Evolutionary conservation across 495 filamentous ascomycete genomes (phyloP), one percentile per base, ranked within the genome.

Genomic region (Oleoguttula mirabilis): DNA sequence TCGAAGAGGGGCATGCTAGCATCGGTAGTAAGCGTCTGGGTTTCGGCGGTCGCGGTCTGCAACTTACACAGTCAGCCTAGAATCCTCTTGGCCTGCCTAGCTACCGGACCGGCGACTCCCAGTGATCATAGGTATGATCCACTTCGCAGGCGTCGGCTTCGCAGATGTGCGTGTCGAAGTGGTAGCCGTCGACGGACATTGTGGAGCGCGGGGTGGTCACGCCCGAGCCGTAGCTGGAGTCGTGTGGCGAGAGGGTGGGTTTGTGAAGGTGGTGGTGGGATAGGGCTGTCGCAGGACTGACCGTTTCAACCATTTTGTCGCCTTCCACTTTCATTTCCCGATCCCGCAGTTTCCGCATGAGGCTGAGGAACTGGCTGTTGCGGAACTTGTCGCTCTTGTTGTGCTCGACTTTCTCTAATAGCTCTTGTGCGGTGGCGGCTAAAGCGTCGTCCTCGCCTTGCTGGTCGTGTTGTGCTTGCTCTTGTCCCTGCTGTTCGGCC

Each of bases 351-450:
- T 51, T 56, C 31, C 81, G 74, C 84, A 90, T 88, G 50, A 90
- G 59, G 7, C 71, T 70, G 14, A 88, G 66, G 52, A 90, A 90
- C 41, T 73, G 75, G 58, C 82, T 86, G 52, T 86, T 69, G 53
- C 79, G 72, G 55, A 88, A 88, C 51, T 90, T 88, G 37, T 73
- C 55, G 45, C 66, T 78, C 47, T 71, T 68, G 39, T 90, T 76
- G 47, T 77, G 63, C 22, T 73, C 66, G 8, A 90, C 69, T 30
- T 68, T 77, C n/a, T 83, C 71, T 3, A 90, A 65, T 3, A 90
- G 63, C 34, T 77, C 64, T 15, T 73, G 81, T 6, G 84, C 84
- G 3, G 82, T 84, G 25, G 66, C 64, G 14, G 80, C 77, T 21
- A 88, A 66, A 25, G 77, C 82, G 51, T 86, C 79, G 4, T 68